A percentile compares a stretch with the other conserved stretches of the same genome.
Conservation (phyloP, 257 asterid genomes). For the Thymus quinquecostatus region DNA sequence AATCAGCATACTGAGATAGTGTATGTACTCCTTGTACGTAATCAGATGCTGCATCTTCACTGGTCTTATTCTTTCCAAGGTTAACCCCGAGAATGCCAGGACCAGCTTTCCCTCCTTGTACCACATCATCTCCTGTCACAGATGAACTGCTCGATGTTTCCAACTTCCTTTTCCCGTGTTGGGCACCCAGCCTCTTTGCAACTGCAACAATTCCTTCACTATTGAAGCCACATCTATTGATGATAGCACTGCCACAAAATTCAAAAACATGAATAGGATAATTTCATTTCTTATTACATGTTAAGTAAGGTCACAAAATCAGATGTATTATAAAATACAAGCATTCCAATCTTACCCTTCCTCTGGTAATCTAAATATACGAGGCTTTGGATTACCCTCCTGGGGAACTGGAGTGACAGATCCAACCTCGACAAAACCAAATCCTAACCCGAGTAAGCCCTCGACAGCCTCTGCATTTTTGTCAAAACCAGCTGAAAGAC, state of each 20-base stretch:
- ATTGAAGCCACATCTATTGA: conserved; percentile 96
- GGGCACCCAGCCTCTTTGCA: conserved; percentile 93
- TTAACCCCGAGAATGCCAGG: conserved; percentile 99
- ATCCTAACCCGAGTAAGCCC: conserved; percentile 92
- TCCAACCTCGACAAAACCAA: conserved; percentile 99
- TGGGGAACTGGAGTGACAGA: conserved; percentile 97
- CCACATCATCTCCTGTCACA: conserved; percentile 66
- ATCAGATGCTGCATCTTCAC: conserved; percentile 97
- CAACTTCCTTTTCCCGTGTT: conserved; percentile 94
- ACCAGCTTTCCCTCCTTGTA: conserved; percentile 96
- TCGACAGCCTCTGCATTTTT: conserved; percentile 98
- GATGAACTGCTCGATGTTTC: conserved; percentile 83
- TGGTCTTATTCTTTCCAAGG: conserved; percentile 93
- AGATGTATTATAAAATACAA: neutral
- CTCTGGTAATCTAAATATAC: conserved; percentile 77
- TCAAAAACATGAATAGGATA: conserved; percentile 21
- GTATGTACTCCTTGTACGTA: conserved; percentile 99
- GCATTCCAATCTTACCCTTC: conserved; percentile 64
- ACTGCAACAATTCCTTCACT: conserved; percentile 98
- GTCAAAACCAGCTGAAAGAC: conserved; percentile 98
- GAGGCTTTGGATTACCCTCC: conserved; percentile 99
- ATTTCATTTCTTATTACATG: conserved; percentile 3
- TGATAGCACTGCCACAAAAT: conserved; percentile 73
- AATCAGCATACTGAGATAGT: conserved; percentile 96
- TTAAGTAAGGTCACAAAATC: conserved; percentile 9